Conservation (phyloP, 2,329 filamentous ascomycete species). For the Microdochium bolleyi region DNA sequence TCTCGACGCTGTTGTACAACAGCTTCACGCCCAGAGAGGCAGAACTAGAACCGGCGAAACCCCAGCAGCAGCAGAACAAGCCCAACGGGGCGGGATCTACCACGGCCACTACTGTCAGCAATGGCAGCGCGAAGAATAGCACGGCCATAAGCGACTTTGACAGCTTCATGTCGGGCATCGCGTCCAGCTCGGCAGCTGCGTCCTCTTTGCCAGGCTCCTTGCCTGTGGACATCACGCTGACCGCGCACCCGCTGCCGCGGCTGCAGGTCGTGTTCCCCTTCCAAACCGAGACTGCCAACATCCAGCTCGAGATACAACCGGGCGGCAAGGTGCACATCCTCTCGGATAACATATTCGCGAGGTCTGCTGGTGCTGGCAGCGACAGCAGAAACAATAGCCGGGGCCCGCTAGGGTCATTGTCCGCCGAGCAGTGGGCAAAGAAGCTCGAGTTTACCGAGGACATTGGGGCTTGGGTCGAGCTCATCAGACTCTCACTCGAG, state of each 20-base stretch:
- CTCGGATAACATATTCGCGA: conserved; percentile 44
- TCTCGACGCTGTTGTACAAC: conserved; percentile 55
- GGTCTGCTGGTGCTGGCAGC: conserved; percentile 6
- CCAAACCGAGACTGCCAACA: conserved; percentile 35
- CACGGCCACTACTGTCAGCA: neutral
- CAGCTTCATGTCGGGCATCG: neutral
- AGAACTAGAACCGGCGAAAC: neutral
- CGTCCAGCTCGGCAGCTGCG: neutral
- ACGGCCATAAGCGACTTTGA: neutral
- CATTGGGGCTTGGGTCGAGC: conserved; percentile 18
- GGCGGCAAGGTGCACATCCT: conserved; percentile 52
- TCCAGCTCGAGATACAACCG: conserved; percentile 50
- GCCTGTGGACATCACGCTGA: conserved; percentile 43
- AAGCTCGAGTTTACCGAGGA: conserved; percentile 17
- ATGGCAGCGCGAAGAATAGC: neutral
- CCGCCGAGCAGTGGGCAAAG: conserved; percentile 10
- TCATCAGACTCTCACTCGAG: conserved; percentile 15
- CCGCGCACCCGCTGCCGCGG: conserved; percentile 38
- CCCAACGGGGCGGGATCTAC: conserved; percentile 15
- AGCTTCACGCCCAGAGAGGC: conserved; percentile 40
- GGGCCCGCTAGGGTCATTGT: conserved; percentile 12
- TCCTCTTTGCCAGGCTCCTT: neutral
- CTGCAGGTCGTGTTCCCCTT: conserved; percentile 49
- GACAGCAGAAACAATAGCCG: conserved; percentile 5
- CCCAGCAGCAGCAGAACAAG: neutral